phyloP scores from a whole-genome alignment of 2,329 filamentous ascomycete genomes.

The Diaporthe citriasiana region DNA sequence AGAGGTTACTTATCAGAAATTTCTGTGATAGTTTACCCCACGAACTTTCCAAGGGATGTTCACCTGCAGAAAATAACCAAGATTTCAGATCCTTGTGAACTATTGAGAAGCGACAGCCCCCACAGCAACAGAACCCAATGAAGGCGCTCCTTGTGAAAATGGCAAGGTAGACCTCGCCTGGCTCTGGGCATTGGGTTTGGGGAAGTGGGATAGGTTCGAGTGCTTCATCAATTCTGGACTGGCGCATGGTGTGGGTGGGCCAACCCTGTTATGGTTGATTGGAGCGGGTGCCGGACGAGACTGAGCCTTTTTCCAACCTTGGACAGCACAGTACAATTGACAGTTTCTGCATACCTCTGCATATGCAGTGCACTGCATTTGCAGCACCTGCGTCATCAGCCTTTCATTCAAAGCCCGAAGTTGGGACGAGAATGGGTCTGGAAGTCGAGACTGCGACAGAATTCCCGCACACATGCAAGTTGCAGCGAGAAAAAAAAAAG shows the following conservation, averaged over 20 bases:
- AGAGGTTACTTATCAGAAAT: too few species aligned
- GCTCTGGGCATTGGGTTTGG: constrained; percentile 6
- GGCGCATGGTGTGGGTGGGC: constrained; percentile 19
- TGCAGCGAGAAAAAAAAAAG: background rate
- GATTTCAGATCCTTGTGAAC: background rate
- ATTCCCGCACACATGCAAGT: constrained; percentile 3
- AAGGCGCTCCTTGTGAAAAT: background rate
- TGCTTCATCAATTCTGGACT: constrained; percentile 6
- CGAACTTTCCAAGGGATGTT: background rate
- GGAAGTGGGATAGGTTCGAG: background rate
- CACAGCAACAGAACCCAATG: constrained; percentile 13
- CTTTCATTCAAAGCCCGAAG: background rate
- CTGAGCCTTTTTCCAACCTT: constrained; percentile 20
- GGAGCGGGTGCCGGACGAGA: constrained; percentile 12
- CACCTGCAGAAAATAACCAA: background rate
- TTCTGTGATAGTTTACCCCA: background rate
- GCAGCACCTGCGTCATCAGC: constrained; percentile 21
- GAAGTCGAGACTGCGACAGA: background rate
- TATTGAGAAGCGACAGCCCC: too few species aligned
- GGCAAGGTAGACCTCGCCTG: constrained; percentile 9
- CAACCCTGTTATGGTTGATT: constrained; percentile 7
- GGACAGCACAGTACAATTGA: constrained; percentile 3
- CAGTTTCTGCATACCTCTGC: constrained; percentile 13
- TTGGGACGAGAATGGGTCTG: constrained; percentile 5
- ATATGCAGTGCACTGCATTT: constrained; percentile 29